Evolutionary conservation across 208 protist genomes (phyloP).

Genomic region (Plasmodiophora brassicae): DNA sequence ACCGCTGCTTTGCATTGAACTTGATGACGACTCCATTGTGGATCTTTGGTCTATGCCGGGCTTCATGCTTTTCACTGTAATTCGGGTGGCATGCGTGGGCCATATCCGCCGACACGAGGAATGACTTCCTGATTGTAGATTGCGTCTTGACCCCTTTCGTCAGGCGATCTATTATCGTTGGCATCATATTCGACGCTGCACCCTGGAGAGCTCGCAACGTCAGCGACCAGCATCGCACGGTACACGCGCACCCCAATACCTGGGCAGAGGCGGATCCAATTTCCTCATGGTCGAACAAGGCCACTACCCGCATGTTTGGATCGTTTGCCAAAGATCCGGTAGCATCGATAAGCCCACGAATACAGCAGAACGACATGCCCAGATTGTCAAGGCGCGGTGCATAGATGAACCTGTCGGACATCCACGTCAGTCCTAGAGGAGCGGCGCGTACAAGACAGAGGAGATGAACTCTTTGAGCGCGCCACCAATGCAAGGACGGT

Average conservation of each 20-base stretch:
- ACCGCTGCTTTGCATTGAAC: constrained; percentile 39
- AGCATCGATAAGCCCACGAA: constrained; percentile 28
- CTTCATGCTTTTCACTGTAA: constrained; percentile 48
- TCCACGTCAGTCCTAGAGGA: no score
- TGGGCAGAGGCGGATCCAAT: constrained; percentile 37
- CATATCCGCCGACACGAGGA: constrained; percentile 50
- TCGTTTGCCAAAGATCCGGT: neutral
- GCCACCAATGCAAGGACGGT: constrained; percentile 22
- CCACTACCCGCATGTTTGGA: constrained; percentile 38
- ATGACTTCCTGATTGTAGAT: constrained; percentile 34
- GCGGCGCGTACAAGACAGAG: no score
- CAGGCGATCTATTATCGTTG: neutral
- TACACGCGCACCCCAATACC: neutral
- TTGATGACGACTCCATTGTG: constrained; percentile 41
- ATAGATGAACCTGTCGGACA: constrained; percentile 40
- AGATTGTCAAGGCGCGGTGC: constrained; percentile 38
- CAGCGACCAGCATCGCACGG: neutral
- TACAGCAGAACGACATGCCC: constrained; percentile 41
- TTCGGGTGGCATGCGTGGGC: constrained; percentile 49
- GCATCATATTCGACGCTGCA: constrained; percentile 39
- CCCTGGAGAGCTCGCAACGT: neutral
- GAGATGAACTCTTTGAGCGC: neutral
- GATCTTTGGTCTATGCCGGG: constrained; percentile 37
- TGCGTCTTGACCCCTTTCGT: constrained; percentile 12
- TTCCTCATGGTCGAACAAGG: constrained; percentile 53